Evolutionary conservation across 805 yeast species (phyloP), one percentile per base, ranked within the genome.

Genomic region (Cyberlindnera xylosilytica): DNA sequence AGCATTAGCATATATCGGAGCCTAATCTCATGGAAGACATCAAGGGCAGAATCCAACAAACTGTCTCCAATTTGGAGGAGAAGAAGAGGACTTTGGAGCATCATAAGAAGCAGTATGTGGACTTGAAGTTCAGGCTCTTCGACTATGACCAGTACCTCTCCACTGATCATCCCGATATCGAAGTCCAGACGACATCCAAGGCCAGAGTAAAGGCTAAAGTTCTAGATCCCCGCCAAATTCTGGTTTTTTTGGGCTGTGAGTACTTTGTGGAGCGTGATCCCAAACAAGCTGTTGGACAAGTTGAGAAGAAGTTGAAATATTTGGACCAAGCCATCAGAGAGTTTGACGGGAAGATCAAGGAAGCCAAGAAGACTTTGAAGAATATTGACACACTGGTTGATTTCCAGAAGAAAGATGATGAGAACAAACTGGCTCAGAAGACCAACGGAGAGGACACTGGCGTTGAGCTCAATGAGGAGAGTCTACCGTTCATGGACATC

Each of bases 401-500:
- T 1, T 35, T 42, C 12, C 44, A 48, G 30, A 30, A 40, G 19
- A 38, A 39, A 13, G 43, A 47, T 20, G 42, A 39, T 11, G 12
- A 8, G 13, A 41, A 39, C 15, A 30, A 29, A 15, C 26, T 19
- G 20, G 22, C 18, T n/a, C 38, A 37, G 31, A 47, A 47, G 13
- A 42, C 46, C 19, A 41, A 52, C 8, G 39, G 39, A 9, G 36
- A 39, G 26, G 32, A 40, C 13, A 20, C 34, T 1, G 43, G 40
- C 8, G 37, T 43, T 9, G 38, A 36, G 30, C 31, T 44, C 12
- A 65, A 66, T 18, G 77, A 67, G 3, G 80, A 74, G 13, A 78
- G 71, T 1, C 53, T 81, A 2, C 89, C 87, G 1, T 66, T 86
- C 19, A 78, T 88, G 79, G 97, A 89, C 44, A 90, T 90, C 18